Conservation (phyloP, 2,329 filamentous ascomycete species). For the Dactylellina leptospora region DNA sequence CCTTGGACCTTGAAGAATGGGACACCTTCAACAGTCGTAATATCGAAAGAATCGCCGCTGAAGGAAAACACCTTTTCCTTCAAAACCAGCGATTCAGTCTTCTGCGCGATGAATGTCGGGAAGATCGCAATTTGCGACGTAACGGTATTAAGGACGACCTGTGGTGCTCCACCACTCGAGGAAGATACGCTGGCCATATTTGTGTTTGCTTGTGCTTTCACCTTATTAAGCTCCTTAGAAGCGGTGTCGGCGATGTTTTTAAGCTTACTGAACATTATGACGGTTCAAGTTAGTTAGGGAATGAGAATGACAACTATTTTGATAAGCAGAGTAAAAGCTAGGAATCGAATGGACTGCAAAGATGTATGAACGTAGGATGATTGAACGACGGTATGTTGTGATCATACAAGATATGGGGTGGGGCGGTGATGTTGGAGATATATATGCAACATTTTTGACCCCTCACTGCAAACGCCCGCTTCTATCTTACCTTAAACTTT, state of each 20-base stretch:
- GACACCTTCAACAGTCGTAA: conserved; percentile 67
- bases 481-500: too few species aligned
- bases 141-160: conserved; percentile 15
- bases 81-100: conserved; percentile 65
- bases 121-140: conserved; percentile 37
- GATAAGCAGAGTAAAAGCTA: too few species aligned
- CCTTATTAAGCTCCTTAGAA: conserved; percentile 16
- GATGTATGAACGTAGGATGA: too few species aligned
- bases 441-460: too few species aligned
- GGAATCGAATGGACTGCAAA: too few species aligned
- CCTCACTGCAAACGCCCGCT: too few species aligned
- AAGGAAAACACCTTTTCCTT: conserved; percentile 71
- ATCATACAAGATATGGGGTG: too few species aligned
- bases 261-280: conserved; percentile 46
- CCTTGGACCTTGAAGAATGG: conserved; percentile 69
- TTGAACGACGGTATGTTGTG: too few species aligned
- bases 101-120: conserved; percentile 48
- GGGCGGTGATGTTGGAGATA: too few species aligned
- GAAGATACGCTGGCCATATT: conserved; percentile 21
- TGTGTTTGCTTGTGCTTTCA: conserved; percentile 8
- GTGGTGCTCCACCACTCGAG: background rate
- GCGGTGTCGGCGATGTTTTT: conserved; percentile 24
- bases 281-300: too few species aligned
- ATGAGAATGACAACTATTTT: too few species aligned
- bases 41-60: conserved; percentile 71